phyloP scores from a whole-genome alignment of 371 early-diverging fungal species.

The Apophysomyces ossiformis region DNA sequence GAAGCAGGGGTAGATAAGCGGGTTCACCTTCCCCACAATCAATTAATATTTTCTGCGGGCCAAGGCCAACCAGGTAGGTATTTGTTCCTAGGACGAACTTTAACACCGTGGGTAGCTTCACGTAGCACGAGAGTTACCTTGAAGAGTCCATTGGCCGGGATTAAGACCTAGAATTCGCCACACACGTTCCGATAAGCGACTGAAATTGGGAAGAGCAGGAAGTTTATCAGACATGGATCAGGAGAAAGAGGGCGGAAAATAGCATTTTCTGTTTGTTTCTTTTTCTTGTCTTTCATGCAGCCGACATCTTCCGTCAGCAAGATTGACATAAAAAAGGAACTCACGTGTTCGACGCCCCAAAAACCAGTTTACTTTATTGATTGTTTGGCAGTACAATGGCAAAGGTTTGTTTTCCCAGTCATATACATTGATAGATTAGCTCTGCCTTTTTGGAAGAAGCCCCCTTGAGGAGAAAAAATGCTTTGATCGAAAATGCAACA shows the following conservation, averaged over 20 bases:
- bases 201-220: slow-evolving; percentile 39
- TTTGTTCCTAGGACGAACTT: slow-evolving; percentile 70
- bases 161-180: slow-evolving; percentile 72
- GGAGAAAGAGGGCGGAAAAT: not conserved
- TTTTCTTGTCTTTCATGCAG: too few species aligned
- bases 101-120: not conserved
- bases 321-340: slow-evolving; percentile 6
- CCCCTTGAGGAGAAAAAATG: not conserved
- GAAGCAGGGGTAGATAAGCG: slow-evolving; percentile 62
- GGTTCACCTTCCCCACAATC: slow-evolving; percentile 85
- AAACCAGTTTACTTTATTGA: too few species aligned
- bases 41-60: slow-evolving; percentile 69
- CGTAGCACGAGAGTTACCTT: slow-evolving; percentile 46
- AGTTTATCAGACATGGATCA: not conserved
- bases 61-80: slow-evolving; percentile 84
- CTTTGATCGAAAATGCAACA: not conserved
- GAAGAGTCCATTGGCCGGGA: slow-evolving; percentile 76
- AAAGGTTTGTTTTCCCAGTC: not conserved
- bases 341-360: not conserved
- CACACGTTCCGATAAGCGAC: slow-evolving; percentile 52
- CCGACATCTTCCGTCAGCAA: not conserved
- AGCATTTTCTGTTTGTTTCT: not conserved
- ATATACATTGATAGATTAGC: not conserved
- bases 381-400: too few species aligned
- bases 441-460: not conserved